Evolutionary conservation across 2,329 filamentous ascomycete species (phyloP), one percentile per base, ranked within the genome.

Genomic region (Cercospora brassicicola): DNA sequence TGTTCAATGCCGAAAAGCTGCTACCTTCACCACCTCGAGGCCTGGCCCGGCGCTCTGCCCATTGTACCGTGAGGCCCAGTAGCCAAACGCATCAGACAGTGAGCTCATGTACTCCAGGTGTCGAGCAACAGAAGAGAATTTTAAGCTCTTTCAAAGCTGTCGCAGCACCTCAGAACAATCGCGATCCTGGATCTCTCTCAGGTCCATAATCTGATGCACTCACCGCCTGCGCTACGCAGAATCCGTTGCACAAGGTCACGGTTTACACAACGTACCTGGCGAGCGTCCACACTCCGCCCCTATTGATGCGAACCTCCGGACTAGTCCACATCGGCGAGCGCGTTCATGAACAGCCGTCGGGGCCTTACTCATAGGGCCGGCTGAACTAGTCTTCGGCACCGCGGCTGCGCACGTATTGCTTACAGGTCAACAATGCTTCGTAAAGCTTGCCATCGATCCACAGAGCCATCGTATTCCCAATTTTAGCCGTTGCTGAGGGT

Each of bases 371-470:
- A 20, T 3, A 23, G 42, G 20, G 42, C 18, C 42, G 42, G 42
- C 9, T 48, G 11, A 9, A 23, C 42, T 48, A 48, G 42, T 48
- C 18, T 23, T 48, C 20, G 5, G 42, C 4, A 48, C 42, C 42
- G 42, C 42, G n/a, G 18, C 42, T 7, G 42, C 30, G 45, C 61
- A 63, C 45, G 51, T 56, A 42, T 63, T 63, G 61, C 61, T 28
- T n/a, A 48, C 61, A 55, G n/a, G 31, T 6, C 45, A 55, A 23
- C 48, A 36, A 45, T 48, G 26, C 48, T 51, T 51, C 45, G 45
- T 13, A 20, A 51, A 51, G 45, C 45, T 26, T 33, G n/a, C 20
- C 23, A 64, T 55, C 18, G 48, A 64, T 55, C 45, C 48, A 36
- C 48, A 56, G 18, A 53, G 61, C 45, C 53, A 30, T 56, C 48